phyloP scores from a whole-genome alignment of 2,329 filamentous ascomycete species.

The Lithohypha guttulata region DNA sequence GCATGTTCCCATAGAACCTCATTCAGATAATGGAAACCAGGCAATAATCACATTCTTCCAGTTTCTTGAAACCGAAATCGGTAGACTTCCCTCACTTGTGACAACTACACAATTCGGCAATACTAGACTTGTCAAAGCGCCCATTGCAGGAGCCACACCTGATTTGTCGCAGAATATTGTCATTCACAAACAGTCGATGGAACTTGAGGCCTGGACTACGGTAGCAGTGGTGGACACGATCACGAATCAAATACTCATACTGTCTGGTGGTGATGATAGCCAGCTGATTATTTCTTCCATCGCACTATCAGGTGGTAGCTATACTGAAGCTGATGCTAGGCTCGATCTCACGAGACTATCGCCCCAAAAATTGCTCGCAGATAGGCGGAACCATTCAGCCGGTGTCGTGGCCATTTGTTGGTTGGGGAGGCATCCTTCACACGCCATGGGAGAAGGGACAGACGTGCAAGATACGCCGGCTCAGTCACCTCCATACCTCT shows the following conservation, averaged over 20 bases:
- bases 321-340: background rate
- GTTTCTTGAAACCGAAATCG: conserved; percentile 13
- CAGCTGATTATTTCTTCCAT: conserved; percentile 31
- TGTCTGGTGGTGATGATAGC: conserved; percentile 64
- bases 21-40: conserved; percentile 13
- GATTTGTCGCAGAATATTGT: conserved; percentile 10
- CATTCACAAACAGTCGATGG: conserved; percentile 27
- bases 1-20: conserved; percentile 10
- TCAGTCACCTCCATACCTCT: conserved; percentile 34
- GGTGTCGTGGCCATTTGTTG: conserved; percentile 78
- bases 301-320: conserved; percentile 16
- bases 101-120: conserved; percentile 31
- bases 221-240: conserved; percentile 25
- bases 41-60: conserved; percentile 18
- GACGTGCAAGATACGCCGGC: background rate
- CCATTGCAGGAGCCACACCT: conserved; percentile 27
- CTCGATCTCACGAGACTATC: conserved; percentile 7
- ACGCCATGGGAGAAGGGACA: background rate
- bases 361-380: conserved; percentile 26
- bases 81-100: conserved; percentile 10
- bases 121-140: conserved; percentile 9
- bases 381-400: conserved; percentile 54
- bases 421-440: conserved; percentile 23
- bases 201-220: conserved; percentile 64
- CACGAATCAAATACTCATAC: conserved; percentile 14